Evolutionary conservation across 2,329 filamentous ascomycete genomes (phyloP), one percentile per base, ranked within the genome.

Genomic region (Proliferodiscus dingleyae): DNA sequence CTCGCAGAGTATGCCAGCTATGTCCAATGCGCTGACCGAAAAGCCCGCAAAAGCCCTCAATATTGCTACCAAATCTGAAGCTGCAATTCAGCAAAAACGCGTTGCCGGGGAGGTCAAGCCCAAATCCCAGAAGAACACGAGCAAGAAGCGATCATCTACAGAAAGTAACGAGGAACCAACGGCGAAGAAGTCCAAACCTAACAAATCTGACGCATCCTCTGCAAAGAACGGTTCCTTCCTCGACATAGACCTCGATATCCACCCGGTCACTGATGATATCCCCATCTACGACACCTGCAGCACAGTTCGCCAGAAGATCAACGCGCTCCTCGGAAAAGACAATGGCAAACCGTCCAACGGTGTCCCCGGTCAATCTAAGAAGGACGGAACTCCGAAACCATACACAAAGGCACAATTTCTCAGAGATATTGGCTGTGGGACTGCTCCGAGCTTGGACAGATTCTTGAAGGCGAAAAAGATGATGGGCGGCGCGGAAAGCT

Each of bases 401-500:
- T 53, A 41, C 34, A 51, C 47, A 2, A 49, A 50, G 36, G 45
- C 47, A 5, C 22, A 21, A 21, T 53, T 53, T 19, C n/a, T 26
- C 16, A 33, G 44, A 16, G 43, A 43, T 3, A 44, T 48, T 26
- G 43, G 32, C n/a, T 16, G n/a, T 11, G 37, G 40, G 16, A 34
- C 15, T 9, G 15, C 6, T 23, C 11, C 18, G 22, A 40, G 11
- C 8, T 18, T 49, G 21, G 38, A 24, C 29, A 30, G 19, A 11
- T 53, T 53, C 29, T 19, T 53, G 33, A 45, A 37, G 9, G 43
- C 45, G 18, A 53, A 51, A 40, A 41, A 46, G 43, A 44, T 43
- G 28, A 53, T 53, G 51, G 51, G 39, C 16, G 51, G 47, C 9
- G 47, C 47, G 15, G 47, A 53, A 34, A 53, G 43, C 38, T 10